Evolutionary conservation across 2,329 filamentous ascomycete species (phyloP).

Genomic region (Colletotrichum caudatum): DNA sequence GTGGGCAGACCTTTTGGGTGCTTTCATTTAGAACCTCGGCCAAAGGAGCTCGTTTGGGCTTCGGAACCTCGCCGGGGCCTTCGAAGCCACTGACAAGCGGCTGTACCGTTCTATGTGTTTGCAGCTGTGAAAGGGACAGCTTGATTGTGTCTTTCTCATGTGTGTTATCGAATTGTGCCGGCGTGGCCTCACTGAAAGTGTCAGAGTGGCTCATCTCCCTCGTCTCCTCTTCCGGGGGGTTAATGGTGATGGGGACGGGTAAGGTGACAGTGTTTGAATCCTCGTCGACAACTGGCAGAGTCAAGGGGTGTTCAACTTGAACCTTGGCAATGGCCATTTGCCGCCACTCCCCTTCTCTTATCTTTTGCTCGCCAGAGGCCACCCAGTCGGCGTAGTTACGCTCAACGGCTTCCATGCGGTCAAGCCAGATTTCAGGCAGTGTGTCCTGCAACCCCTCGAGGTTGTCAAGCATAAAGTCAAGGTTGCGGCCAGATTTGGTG

Average conservation of each 20-base stretch:
- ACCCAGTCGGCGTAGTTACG: conserved; percentile 84
- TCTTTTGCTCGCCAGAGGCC: conserved; percentile 78
- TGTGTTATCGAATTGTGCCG: conserved; percentile 20
- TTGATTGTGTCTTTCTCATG: conserved; percentile 17
- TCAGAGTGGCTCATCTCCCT: conserved; percentile 2
- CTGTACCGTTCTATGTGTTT: conserved; percentile 19
- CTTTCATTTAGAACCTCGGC: conserved; percentile 29
- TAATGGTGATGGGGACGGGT: conserved; percentile 33
- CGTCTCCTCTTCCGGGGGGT: conserved; percentile 19
- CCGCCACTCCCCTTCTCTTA: conserved; percentile 74
- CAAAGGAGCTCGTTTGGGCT: conserved; percentile 28
- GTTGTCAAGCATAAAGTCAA: conserved; percentile 89
- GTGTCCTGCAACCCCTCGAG: conserved; percentile 88
- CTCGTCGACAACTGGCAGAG: conserved; percentile 14
- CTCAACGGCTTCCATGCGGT: conserved; percentile 85
- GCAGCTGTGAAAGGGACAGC: conserved; percentile 11
- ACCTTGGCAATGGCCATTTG: conserved; percentile 40
- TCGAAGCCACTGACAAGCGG: conserved; percentile 13
- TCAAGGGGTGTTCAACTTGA: conserved; percentile 29
- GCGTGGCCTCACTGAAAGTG: conserved; percentile 11
- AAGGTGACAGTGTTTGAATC: conserved; percentile 5
- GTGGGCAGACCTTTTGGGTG: conserved; percentile 11
- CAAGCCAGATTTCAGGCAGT: conserved; percentile 88
- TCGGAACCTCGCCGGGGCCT: conserved; percentile 16
- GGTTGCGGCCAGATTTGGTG: conserved; percentile 73